Evolutionary conservation across 78 protist genomes (phyloP).

Genomic region (Protostelium mycophagum): DNA sequence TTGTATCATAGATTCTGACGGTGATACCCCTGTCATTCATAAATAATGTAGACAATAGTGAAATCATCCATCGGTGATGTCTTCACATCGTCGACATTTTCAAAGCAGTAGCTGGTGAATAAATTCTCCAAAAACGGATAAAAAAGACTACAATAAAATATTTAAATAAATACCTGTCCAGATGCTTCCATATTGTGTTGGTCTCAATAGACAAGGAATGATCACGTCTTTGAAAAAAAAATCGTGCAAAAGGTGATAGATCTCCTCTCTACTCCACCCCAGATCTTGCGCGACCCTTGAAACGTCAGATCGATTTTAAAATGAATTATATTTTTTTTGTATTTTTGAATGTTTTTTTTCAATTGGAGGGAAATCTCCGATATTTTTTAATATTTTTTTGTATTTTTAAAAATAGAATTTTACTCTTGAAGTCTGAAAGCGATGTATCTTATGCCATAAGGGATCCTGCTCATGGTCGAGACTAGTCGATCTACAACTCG

Average conservation of each 20-base stretch:
- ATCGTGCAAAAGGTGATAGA: not conserved
- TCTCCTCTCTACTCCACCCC: not conserved
- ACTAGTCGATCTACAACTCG: not conserved
- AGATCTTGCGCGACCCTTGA: not conserved
- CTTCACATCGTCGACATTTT: too few species aligned
- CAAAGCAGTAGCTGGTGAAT: too few species aligned
- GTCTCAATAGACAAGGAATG: not conserved
- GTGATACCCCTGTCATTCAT: not conserved
- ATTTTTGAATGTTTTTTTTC: too few species aligned
- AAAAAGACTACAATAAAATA: too few species aligned
- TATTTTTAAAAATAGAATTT: too few species aligned
- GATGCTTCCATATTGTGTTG: not conserved
- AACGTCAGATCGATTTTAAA: too few species aligned
- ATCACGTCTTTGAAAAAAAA: not conserved
- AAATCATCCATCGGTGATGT: too few species aligned
- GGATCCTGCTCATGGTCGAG: not conserved
- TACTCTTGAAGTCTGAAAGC: not conserved
- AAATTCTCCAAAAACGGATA: too few species aligned
- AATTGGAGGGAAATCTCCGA: too few species aligned
- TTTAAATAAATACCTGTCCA: not conserved
- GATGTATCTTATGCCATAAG: not conserved
- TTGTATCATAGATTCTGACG: not conserved
- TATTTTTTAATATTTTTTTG: too few species aligned
- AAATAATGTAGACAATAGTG: too few species aligned
- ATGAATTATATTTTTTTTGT: too few species aligned